Percentiles rank a stretch among this genome's conserved stretches.
Evolutionary conservation across 148 eudicot genomes (phyloP).

Genomic region (Simmondsia chinensis): DNA sequence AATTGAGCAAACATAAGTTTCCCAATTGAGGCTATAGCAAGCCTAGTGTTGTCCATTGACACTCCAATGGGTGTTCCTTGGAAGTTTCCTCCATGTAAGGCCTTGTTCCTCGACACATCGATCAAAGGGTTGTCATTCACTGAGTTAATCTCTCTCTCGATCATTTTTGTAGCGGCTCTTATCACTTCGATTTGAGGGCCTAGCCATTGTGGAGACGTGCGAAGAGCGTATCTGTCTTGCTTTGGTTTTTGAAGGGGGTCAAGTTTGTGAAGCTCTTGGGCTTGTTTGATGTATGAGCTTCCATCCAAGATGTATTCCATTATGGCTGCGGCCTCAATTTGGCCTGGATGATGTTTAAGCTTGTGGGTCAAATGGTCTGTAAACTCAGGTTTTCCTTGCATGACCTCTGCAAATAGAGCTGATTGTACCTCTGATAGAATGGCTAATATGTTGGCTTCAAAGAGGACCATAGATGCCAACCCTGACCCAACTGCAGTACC

Average conservation of each 20-base stretch:
- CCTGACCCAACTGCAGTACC: slow-evolving; percentile 95
- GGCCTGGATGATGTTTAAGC: slow-evolving; percentile 86
- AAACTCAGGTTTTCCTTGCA: slow-evolving; percentile 87
- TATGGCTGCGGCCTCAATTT: slow-evolving; percentile 84
- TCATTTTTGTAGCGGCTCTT: slow-evolving; percentile 62
- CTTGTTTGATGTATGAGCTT: slow-evolving; percentile 58
- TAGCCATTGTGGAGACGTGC: slow-evolving; percentile 91
- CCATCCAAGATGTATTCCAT: slow-evolving; percentile 85
- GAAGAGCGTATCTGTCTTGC: slow-evolving; percentile 74
- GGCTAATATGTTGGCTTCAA: slow-evolving; percentile 57
- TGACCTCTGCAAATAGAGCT: slow-evolving; percentile 82
- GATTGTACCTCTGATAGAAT: slow-evolving; percentile 59
- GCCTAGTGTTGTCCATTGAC: slow-evolving; percentile 77
- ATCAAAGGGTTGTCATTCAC: slow-evolving; percentile 86
- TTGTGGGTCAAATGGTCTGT: slow-evolving; percentile 84
- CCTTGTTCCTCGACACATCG: slow-evolving; percentile 77
- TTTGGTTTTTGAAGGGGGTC: slow-evolving; percentile 84
- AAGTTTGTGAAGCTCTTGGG: slow-evolving; percentile 51
- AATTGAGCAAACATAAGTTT: slow-evolving; percentile 81
- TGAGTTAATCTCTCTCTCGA: slow-evolving; percentile 84
- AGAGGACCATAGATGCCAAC: slow-evolving; percentile 68
- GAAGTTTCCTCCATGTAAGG: slow-evolving; percentile 84
- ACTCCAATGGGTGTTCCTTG: slow-evolving; percentile 93
- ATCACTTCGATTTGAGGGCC: slow-evolving; percentile 90
- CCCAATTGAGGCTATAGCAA: slow-evolving; percentile 77